Conservation (phyloP, 345 rosid genomes). For the Triadica sebifera region DNA sequence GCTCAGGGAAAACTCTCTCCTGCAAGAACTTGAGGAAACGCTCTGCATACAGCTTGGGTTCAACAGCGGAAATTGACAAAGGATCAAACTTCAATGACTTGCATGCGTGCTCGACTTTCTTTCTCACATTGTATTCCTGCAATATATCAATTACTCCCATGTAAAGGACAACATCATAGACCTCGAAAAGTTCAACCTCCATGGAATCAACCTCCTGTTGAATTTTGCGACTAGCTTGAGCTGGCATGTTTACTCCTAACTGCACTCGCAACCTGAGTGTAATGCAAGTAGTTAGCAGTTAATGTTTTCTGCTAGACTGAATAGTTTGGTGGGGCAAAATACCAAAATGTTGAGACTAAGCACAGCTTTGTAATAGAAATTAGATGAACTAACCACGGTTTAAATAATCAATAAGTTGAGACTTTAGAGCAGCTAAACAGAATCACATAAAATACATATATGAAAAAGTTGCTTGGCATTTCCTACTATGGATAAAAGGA, state of each 20-base stretch:
- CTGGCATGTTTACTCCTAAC: constrained; percentile 96
- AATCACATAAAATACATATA: neutral
- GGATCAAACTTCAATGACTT: constrained; percentile 73
- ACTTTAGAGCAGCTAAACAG: neutral
- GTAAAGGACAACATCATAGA: constrained; percentile 84
- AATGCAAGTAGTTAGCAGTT: neutral
- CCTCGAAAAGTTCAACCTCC: constrained; percentile 76
- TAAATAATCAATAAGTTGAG: neutral
- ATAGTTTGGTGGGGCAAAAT: too few relatives aligned
- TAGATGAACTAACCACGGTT: neutral
- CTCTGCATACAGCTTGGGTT: constrained; percentile 63
- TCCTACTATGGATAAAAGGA: neutral
- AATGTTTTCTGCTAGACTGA: neutral
- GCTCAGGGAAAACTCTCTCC: constrained; percentile 60
- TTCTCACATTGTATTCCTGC: constrained; percentile 77
- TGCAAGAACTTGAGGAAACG: constrained; percentile 72
- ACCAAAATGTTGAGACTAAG: too few relatives aligned
- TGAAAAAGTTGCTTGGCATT: neutral
- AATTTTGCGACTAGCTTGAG: constrained; percentile 72
- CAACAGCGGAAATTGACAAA: constrained; percentile 54
- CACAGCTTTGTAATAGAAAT: neutral
- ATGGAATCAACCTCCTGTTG: constrained; percentile 40
- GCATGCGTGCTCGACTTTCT: constrained; percentile 67
- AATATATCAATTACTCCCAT: constrained; percentile 89
- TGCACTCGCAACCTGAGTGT: constrained; percentile 73